Evolutionary conservation across 108 stramenopile species (phyloP), one percentile per base, ranked within the genome.

Genomic region (Nitzschia palea): DNA sequence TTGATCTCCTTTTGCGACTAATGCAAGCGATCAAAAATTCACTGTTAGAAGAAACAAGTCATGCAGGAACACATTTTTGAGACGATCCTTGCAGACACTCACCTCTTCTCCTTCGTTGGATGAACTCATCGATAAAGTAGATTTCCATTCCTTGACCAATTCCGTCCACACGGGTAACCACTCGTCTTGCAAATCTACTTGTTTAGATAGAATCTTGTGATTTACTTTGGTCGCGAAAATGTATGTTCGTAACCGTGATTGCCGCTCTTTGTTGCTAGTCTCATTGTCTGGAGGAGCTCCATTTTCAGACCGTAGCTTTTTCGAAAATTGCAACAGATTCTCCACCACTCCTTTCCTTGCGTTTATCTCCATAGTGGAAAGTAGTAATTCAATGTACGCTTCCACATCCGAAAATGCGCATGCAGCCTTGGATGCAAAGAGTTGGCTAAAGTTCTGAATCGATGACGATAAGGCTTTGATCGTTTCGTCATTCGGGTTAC

Each of bases 351-450:
- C 33, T 8, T 29, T 50, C 14, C 25, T 52, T 17, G 22, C 12
- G 2, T 29, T 57, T 6, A 14, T 26, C 2, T 31, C 51, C 10
- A 44, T 37, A 36, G 48, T 17, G 8, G 44, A 9, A 61, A 47
- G 31, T 27, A 44, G 10, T 60, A 80, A 22, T 14, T 64, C 60
- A 12, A 84, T 10, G 57, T 93, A 89, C 8, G 52, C 22, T 26
- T 79, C 73, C 26, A 93, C 22, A 80, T 93, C 91, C 23, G 77
- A 74, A 61, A 86, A 89, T 9, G 81, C 80, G 59, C 91, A 93
- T 4, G 76, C 76, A 34, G 79, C 81, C 0, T 70, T 28, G n/a
- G 70, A 56, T 6, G 77, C 74, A 71, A 89, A 88, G 29, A 62
- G 59, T 45, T 78, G 60, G 3, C 79, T 76, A 71, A 88, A 93